Evolutionary conservation across 1,284 basidiomycete genomes (phyloP).

Genomic region (Sanghuangporus weigelae): DNA sequence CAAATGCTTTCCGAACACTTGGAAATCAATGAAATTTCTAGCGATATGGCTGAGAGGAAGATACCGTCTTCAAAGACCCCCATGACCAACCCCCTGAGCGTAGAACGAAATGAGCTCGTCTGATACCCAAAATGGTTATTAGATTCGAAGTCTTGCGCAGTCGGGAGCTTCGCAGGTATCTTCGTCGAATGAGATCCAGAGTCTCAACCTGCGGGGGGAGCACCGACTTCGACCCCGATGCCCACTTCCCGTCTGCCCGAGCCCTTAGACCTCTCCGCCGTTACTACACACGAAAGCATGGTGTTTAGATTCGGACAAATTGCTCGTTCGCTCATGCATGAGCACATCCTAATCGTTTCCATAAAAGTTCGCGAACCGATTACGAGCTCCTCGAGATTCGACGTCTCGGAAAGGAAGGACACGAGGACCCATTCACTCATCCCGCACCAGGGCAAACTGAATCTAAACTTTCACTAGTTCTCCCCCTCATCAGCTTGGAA

Average conservation of each 20-base stretch:
- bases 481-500: background rate
- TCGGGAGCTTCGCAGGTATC: background rate
- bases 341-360: slow-evolving; percentile 39
- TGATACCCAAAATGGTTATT: background rate
- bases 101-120: slow-evolving; percentile 4
- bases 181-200: background rate
- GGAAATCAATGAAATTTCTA: background rate
- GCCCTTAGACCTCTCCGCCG: slow-evolving; percentile 44
- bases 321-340: slow-evolving; percentile 44
- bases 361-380: slow-evolving; percentile 21
- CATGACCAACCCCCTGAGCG: background rate
- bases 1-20: no score
- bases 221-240: background rate
- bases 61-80: background rate
- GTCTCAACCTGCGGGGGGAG: background rate
- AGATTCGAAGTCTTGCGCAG: background rate
- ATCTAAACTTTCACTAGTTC: slow-evolving; percentile 30
- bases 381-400: slow-evolving; percentile 66
- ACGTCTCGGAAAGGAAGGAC: slow-evolving; percentile 53
- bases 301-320: slow-evolving; percentile 42
- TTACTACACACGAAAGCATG: slow-evolving; percentile 34
- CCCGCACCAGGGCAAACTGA: slow-evolving; percentile 58
- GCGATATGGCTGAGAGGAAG: slow-evolving; percentile 5
- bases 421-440: slow-evolving; percentile 73
- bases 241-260: slow-evolving; percentile 16